Evolutionary conservation across 306 rosid species (phyloP), one percentile per base, ranked within the genome.

Genomic region (Cucurbita maxima): DNA sequence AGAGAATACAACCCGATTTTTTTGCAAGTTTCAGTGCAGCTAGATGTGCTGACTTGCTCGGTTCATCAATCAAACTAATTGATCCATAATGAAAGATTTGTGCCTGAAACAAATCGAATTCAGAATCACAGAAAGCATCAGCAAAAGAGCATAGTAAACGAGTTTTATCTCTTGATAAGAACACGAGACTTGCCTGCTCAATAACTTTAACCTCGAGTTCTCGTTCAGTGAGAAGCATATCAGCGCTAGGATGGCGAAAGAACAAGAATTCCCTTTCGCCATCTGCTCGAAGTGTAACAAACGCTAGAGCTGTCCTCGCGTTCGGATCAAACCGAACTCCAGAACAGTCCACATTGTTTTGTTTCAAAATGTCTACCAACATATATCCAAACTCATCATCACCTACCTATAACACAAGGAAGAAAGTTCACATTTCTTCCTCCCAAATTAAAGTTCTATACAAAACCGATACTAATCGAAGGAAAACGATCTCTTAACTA

Each of bases 171-270:
- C 67, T 8, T 15, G 37, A 58, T 16, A 75, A 75, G 36, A 44
- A 57, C 36, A 34, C 8, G 10, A n/a, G 19, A 76, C 76, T 57
- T 54, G 73, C 98, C 98, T 88, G 52, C 71, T 86, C 74, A 75
- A 92, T 68, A 66, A 93, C 83, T 78, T 75, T 72, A 67, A 75
- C 70, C 67, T 93, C 93, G 54, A 93, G 98, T 80, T 93, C 96
- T 59, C 90, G 81, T 76, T 90, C 97, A 9, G 69, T 84, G 57
- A 93, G 82, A 82, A 88, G 98, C 96, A 90, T 88, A 80, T 93
- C 98, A 77, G 98, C 98, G 38, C 98, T 93, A 25, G 97, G 98
- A 83, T 93, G 80, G 38, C 93, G 90, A 82, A 88, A 90, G 82
- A 93, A 93, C 74, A 93, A 82, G 80, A 93, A 90, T 62, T 93